Conservation (phyloP, 2,329 filamentous ascomycete genomes). For the Claviceps arundinis region DNA sequence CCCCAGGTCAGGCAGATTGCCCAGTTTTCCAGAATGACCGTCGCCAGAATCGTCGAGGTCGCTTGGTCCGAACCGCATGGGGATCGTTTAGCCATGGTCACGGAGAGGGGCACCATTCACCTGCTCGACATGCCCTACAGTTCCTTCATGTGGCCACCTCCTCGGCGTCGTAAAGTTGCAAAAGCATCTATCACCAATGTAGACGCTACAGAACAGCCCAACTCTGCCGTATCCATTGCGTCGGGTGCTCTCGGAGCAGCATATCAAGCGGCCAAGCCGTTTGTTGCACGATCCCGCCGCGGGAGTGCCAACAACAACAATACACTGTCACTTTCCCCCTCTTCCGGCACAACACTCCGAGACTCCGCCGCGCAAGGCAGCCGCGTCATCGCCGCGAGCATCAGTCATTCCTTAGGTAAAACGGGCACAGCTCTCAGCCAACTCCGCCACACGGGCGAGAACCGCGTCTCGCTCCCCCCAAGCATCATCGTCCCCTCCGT, state of each 20-base stretch:
- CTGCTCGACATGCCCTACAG: constrained; percentile 74
- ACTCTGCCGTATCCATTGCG: constrained; percentile 52
- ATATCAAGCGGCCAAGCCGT: constrained; percentile 51
- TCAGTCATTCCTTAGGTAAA: constrained; percentile 61
- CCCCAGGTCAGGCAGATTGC: constrained; percentile 69
- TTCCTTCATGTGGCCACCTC: constrained; percentile 79
- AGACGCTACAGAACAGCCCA: constrained; percentile 34
- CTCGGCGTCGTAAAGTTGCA: constrained; percentile 35
- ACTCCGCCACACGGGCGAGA: constrained; percentile 62
- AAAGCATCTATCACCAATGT: constrained; percentile 26
- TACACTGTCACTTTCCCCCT: constrained; percentile 9
- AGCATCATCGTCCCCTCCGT: constrained; percentile 39
- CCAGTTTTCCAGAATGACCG: constrained; percentile 81
- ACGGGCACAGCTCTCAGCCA: constrained; percentile 58
- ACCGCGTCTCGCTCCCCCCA: constrained; percentile 55
- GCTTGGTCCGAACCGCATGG: constrained; percentile 73
- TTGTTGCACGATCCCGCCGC: constrained; percentile 41
- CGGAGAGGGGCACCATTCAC: constrained; percentile 89
- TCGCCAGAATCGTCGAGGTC: constrained; percentile 81
- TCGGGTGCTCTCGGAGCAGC: constrained; percentile 59
- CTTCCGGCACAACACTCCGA: constrained; percentile 32
- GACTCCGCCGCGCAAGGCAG: constrained; percentile 56
- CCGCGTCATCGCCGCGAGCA: constrained; percentile 57
- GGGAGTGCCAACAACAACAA: constrained; percentile 24
- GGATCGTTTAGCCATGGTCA: constrained; percentile 77